Evolutionary conservation across 176 grass and related monocot genomes (phyloP).

Genomic region (Cenchrus americanus): DNA sequence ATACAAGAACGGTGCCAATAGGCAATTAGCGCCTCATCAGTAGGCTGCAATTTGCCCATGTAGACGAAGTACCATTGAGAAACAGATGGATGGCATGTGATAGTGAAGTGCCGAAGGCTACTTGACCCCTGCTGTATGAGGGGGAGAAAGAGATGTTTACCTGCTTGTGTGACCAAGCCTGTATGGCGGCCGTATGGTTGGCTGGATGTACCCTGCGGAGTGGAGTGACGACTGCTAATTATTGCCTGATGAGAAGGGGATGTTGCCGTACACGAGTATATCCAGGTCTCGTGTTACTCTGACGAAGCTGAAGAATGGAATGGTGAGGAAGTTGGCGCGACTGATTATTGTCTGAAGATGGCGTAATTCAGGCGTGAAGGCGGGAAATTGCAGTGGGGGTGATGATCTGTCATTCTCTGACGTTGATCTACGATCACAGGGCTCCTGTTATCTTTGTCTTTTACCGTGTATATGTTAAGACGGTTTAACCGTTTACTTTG

Average conservation of each 20-base stretch:
- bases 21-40: not conserved
- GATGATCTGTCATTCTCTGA: too few species aligned
- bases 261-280: not conserved
- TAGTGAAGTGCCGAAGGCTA: not conserved
- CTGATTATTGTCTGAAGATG: too few species aligned
- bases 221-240: not conserved
- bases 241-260: not conserved
- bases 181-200: not conserved
- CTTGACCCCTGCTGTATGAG: not conserved
- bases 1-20: not conserved
- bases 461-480: too few species aligned
- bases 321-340: too few species aligned
- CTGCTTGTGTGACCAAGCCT: not conserved
- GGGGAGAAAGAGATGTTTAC: conserved; percentile 1
- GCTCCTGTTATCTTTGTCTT: too few species aligned
- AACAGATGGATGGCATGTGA: not conserved
- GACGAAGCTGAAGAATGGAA: too few species aligned
- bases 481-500: too few species aligned
- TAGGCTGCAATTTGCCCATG: not conserved
- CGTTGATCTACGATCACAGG: too few species aligned
- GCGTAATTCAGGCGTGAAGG: too few species aligned
- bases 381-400: too few species aligned
- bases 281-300: not conserved
- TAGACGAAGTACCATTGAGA: not conserved
- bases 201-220: not conserved